These are phyloP conservation scores for Stagonosporopsis rhizophila DNA, from an alignment of 2,329 filamentous ascomycete genomes.

Conservation along the genomic window DNA sequence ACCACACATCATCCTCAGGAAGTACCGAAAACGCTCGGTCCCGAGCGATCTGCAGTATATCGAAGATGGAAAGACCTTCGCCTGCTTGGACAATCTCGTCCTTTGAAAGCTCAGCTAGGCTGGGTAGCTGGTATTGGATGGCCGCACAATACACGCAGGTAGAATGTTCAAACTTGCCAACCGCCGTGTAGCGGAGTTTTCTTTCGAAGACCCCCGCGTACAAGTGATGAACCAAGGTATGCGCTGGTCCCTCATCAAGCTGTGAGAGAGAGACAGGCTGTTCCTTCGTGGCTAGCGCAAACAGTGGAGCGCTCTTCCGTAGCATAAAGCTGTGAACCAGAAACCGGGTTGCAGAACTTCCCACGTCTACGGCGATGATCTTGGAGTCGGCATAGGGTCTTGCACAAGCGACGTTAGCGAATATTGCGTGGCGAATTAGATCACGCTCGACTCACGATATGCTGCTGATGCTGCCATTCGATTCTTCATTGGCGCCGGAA, in stretches of 20 bases:
- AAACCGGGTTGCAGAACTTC: slow-evolving; percentile 28
- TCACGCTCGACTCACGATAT: background rate
- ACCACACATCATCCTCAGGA: slow-evolving; percentile 31
- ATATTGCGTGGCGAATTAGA: background rate
- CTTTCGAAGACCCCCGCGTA: slow-evolving; percentile 1
- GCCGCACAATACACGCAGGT: slow-evolving; percentile 40
- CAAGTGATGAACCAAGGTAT: slow-evolving; percentile 7
- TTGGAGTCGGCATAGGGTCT: slow-evolving; percentile 5
- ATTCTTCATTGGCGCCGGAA: background rate
- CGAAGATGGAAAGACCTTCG: background rate
- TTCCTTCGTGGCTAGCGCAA: background rate
- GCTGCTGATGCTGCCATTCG: no score
- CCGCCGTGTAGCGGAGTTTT: background rate
- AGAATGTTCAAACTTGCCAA: slow-evolving; percentile 20
- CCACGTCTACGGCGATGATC: slow-evolving; percentile 25
- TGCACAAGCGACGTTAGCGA: background rate
- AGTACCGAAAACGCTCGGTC: background rate
- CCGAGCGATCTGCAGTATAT: background rate
- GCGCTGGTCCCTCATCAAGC: background rate
- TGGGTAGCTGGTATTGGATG: slow-evolving; percentile 32
- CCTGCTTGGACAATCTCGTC: slow-evolving; percentile 20
- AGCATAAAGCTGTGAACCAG: slow-evolving; percentile 36
- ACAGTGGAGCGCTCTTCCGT: slow-evolving; percentile 23
- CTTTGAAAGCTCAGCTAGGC: slow-evolving; percentile 35
- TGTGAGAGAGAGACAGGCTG: slow-evolving; percentile 2